Percentiles rank a stretch among this genome's conserved stretches.
phyloP scores from a whole-genome alignment of 768 basidiomycete genomes.

The Rhodotorula taiwanensis region DNA sequence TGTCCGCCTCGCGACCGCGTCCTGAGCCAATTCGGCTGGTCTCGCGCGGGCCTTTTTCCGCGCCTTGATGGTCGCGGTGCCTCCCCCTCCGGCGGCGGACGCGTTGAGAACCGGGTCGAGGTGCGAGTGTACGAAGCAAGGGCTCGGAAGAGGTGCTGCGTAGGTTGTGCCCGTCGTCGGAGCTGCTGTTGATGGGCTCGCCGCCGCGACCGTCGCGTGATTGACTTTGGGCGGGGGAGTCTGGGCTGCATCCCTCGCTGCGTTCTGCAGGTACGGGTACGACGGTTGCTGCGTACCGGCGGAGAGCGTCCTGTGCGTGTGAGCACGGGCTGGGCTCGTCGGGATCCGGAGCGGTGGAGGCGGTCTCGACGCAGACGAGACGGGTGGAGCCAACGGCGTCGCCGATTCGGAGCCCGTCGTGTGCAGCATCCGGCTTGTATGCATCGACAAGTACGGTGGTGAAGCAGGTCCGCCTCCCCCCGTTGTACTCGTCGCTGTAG shows the following conservation, averaged over 20 bases:
- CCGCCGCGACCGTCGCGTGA: slow-evolving; percentile 7
- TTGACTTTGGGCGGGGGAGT: slow-evolving; percentile 21
- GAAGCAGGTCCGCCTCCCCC: background rate
- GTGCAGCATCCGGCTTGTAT: no score
- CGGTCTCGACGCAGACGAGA: no score
- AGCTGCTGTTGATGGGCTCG: background rate
- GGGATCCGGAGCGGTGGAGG: background rate
- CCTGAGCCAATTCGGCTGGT: background rate
- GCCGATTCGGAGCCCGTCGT: no score
- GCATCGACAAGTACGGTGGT: background rate
- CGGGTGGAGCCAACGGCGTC: no score
- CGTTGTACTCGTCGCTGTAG: no score
- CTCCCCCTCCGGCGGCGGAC: background rate
- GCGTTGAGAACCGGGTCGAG: slow-evolving; percentile 35
- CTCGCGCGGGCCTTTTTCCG: background rate
- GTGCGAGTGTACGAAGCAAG: slow-evolving; percentile 34
- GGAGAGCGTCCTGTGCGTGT: slow-evolving; percentile 2
- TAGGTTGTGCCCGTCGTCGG: slow-evolving; percentile 3
- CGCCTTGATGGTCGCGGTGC: background rate
- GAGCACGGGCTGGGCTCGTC: background rate
- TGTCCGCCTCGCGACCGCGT: background rate
- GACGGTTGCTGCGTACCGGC: no score
- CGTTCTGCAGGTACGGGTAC: no score
- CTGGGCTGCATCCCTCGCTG: background rate
- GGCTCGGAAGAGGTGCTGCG: slow-evolving; percentile 19